phyloP scores from a whole-genome alignment of 805 yeast genomes.

The Myxozyma udenii region DNA sequence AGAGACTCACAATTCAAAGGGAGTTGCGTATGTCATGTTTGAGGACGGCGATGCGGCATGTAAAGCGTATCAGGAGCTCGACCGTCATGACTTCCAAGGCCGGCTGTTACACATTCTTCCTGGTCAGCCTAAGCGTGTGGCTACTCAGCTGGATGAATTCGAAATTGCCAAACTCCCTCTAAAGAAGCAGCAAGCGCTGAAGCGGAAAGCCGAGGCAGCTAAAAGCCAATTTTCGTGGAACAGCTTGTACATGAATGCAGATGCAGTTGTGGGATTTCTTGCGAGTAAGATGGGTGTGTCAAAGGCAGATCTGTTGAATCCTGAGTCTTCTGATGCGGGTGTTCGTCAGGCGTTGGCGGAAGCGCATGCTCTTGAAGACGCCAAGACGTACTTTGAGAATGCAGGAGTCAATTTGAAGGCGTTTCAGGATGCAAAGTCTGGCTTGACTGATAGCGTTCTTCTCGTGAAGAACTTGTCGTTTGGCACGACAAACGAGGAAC shows the following conservation, averaged over 20 bases:
- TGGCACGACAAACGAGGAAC: slow-evolving; percentile 76
- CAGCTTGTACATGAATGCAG: slow-evolving; percentile 82
- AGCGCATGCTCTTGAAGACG: slow-evolving; percentile 90
- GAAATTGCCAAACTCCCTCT: slow-evolving; percentile 87
- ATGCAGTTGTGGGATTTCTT: slow-evolving; percentile 87
- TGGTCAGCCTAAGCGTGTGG: slow-evolving; percentile 76
- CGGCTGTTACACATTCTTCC: slow-evolving; percentile 86
- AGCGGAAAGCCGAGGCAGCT: slow-evolving; percentile 78
- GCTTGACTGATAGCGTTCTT: slow-evolving; percentile 71
- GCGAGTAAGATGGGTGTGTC: slow-evolving; percentile 79
- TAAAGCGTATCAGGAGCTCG: slow-evolving; percentile 66
- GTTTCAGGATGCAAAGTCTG: slow-evolving; percentile 52
- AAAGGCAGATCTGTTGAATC: slow-evolving; percentile 81
- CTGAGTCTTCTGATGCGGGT: slow-evolving; percentile 80
- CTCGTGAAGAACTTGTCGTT: slow-evolving; percentile 87
- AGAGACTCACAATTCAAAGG: slow-evolving; percentile 85
- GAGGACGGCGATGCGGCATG: slow-evolving; percentile 68
- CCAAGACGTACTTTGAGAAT: slow-evolving; percentile 77
- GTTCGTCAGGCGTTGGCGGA: slow-evolving; percentile 97
- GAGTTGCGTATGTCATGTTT: slow-evolving; percentile 83
- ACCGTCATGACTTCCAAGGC: slow-evolving; percentile 91
- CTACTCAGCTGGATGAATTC: slow-evolving; percentile 82
- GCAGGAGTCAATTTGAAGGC: slow-evolving; percentile 80
- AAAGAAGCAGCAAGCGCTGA: slow-evolving; percentile 84
- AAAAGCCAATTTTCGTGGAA: slow-evolving; percentile 93